Evolutionary conservation across 768 basidiomycete species (phyloP), one percentile per base, ranked within the genome.

Genomic region (Thelephora ganbajun): DNA sequence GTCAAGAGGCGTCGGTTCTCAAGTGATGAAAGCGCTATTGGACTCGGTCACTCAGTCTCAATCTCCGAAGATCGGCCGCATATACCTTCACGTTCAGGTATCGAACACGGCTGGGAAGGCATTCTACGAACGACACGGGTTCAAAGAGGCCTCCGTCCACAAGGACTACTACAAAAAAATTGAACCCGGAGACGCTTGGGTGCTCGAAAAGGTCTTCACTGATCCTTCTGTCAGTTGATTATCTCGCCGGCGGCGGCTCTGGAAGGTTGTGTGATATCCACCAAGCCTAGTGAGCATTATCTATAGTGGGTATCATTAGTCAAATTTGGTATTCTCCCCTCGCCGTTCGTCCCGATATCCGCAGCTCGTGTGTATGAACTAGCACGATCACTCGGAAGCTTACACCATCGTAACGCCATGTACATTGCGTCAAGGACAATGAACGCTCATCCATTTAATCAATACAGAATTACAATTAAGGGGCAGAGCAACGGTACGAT

Each of bases 111-210:
- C 72, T 13, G 89, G 85, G 20, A 88, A 82, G 65, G 67, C 63
- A 47, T 92, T 92, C 63, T 93, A 92, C 61, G 84, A 88, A 64
- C 70, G 71, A 39, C 80, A 90, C 56, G 90, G 84, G 6, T 93
- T 93, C 68, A 67, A 63, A 47, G 79, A 86, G 62, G 68, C 74
- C 18, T 72, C 70, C 18, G 53, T 83, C 26, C 76, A 83, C 47
- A 68, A 81, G 56, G 72, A 77, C 51, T 93, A 93, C 65, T 93
- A 93, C 76, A 90, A 88, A 66, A 92, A 88, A 62, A 86, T 93
- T 49, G 68, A 64, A 23, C 90, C 90, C 20, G 76, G 75, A 52
- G 83, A 83, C 57, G 90, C 90, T 18, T 93, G 90, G 90, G 69
- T 93, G 50, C 71, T 93, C 45, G 84, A 92, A 65, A 78, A 74